Conservation (phyloP, 192 early-diverging fungal species). For the Entophlyctis helioformis region DNA sequence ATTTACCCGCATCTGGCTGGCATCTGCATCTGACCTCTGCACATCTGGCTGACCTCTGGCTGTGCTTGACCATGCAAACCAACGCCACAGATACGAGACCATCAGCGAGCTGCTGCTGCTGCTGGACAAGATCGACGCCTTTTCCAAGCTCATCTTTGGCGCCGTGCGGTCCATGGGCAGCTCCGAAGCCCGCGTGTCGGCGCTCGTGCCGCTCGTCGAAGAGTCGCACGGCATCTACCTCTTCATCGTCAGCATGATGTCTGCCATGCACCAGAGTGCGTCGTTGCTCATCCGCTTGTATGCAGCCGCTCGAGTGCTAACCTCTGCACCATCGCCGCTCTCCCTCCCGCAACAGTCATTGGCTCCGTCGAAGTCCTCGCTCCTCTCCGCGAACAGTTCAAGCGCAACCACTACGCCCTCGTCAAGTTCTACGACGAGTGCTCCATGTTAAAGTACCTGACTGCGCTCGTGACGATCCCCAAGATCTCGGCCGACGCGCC, state of each 20-base stretch:
- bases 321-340: background rate
- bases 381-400: conserved; percentile 79
- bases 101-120: conserved; percentile 88
- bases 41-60: too few relatives aligned
- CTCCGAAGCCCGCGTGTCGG: conserved; percentile 91
- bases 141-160: conserved; percentile 80
- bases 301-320: background rate
- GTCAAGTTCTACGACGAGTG: conserved; percentile 88
- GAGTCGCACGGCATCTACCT: conserved; percentile 92
- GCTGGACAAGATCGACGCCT: conserved; percentile 81
- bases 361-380: conserved; percentile 77
- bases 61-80: too few relatives aligned
- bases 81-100: conserved; percentile 76
- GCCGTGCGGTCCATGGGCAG: conserved; percentile 70
- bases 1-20: too few relatives aligned
- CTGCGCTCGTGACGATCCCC: conserved; percentile 86
- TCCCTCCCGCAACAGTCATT: conserved; percentile 34
- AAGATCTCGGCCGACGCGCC: conserved; percentile 70
- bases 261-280: conserved; percentile 84
- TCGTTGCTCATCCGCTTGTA: background rate
- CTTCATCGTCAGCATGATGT: conserved; percentile 90
- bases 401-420: conserved; percentile 71
- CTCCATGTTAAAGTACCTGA: conserved; percentile 77
- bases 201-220: conserved; percentile 93
- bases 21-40: too few relatives aligned